Base-by-base conservation (phyloP, 352 stramenopile genomes). In the Blastocystis sp. region DNA sequence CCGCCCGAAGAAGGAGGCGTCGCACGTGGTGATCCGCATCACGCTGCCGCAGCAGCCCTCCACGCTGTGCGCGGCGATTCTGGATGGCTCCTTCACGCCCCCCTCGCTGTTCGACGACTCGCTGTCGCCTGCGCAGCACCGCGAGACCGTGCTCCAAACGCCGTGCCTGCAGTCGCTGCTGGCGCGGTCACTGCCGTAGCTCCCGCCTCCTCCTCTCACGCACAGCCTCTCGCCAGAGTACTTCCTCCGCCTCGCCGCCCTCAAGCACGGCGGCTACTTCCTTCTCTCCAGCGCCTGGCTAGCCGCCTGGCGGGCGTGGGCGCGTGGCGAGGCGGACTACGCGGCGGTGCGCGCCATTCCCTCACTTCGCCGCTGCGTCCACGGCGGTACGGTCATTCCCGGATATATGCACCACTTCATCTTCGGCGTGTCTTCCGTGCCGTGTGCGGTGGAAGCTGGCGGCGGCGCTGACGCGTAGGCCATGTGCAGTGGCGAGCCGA, bases 381-480 rank as follows among this genome's bases (percentile, higher is more conserved):
- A 84, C 48, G 53, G 40, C 19, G 38, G 23, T 41, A 17, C 7
- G 11, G 34, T 67, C 19, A 84, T 84, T 28, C 74, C 74, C 0
- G 74, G 74, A 59, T 69, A 67, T 53, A 67, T 84, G 74, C 17
- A 67, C 45, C 74, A 84, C n/a, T 84, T 84, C 56, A 67, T 84
- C 56, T 34, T 52, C 2, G 74, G 74, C 28, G 61, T 52, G 3
- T 52, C 74, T 14, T 52, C 52, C 4, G 52, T 84, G 11, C 74
- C 74, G 4, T 84, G 74, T 70, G 74, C 19, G 11, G 74, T 84
- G 59, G 69, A 41, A 21, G 52, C 17, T 53, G 40, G 1, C 11
- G 19, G 10, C 14, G 34, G 28, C 28, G 53, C 14, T 84, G 40
- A 28, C 11, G 5, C 34, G 61, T 67, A 84, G 74, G 56, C 34